phyloP scores from a whole-genome alignment of 2,329 filamentous ascomycete species.

The Aspergillus ochraceoroseus region DNA sequence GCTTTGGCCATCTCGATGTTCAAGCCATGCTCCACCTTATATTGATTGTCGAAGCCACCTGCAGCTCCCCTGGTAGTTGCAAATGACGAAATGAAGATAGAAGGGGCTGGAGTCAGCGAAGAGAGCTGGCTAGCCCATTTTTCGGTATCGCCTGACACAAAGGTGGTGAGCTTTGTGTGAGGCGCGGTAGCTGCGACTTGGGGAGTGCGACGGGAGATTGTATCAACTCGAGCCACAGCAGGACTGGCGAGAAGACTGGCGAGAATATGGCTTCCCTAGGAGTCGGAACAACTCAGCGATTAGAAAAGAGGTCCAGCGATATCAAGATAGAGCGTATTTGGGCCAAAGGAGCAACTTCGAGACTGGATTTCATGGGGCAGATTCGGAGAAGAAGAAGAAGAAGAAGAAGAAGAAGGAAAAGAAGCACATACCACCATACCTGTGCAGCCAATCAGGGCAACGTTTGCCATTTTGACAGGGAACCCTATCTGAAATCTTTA shows the following conservation, averaged over 20 bases:
- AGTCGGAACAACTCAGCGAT: conserved; percentile 21
- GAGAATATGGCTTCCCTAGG: conserved; percentile 69
- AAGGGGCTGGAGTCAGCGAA: conserved; percentile 52
- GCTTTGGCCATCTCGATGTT: conserved; percentile 73
- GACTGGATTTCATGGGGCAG: too few species aligned
- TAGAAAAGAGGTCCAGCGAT: conserved; percentile 4
- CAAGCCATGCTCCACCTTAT: conserved; percentile 82
- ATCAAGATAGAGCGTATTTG: too few species aligned
- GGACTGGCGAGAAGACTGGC: conserved; percentile 43
- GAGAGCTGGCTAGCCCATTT: conserved; percentile 63
- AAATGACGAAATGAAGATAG: conserved; percentile 69
- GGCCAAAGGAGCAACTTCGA: too few species aligned
- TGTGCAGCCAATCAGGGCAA: conserved; percentile 45
- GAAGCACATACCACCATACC: conserved; percentile 47
- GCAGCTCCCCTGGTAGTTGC: conserved; percentile 74
- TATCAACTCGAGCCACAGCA: conserved; percentile 40
- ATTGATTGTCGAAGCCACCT: conserved; percentile 72
- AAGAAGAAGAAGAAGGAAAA: too few species aligned
- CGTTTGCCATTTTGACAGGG: conserved; percentile 39
- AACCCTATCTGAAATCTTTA: background rate
- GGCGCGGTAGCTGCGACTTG: conserved; percentile 44
- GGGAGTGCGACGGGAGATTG: conserved; percentile 45
- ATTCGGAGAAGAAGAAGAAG: too few species aligned
- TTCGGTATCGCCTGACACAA: conserved; percentile 62
- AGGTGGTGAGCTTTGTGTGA: conserved; percentile 59